A percentile compares a stretch with the other conserved stretches of the same genome.
phyloP scores from a whole-genome alignment of 257 asterid genomes.

The Echites panduratus region DNA sequence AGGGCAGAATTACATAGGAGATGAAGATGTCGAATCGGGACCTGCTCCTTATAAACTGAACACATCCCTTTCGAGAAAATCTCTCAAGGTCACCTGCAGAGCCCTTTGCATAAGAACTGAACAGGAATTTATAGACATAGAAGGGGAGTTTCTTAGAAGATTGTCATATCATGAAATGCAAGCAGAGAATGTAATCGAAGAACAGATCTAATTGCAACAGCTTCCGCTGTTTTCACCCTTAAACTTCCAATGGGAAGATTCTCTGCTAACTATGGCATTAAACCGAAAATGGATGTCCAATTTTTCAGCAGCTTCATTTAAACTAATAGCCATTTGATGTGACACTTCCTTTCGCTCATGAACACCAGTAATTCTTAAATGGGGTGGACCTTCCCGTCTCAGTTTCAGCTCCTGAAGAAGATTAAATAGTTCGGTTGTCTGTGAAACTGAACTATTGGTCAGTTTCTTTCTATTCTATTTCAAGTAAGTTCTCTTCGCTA shows the following conservation, averaged over 20 bases:
- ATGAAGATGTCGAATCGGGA: conserved; percentile 39
- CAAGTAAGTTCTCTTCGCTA: too few species aligned
- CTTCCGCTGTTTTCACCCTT: conserved; percentile 67
- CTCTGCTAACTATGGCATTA: conserved; percentile 48
- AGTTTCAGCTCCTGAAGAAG: conserved; percentile 45
- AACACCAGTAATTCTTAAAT: conserved; percentile 58
- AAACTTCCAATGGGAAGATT: conserved; percentile 47
- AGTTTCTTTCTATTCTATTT: too few species aligned
- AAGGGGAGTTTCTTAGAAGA: conserved; percentile 27
- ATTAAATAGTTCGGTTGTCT: too few species aligned
- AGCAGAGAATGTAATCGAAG: conserved; percentile 52
- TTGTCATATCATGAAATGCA: conserved; percentile 46
- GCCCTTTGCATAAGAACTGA: conserved; percentile 23
- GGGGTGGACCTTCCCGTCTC: conserved; percentile 66
- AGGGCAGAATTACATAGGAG: conserved; percentile 25
- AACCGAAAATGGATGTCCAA: conserved; percentile 64
- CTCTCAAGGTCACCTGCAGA: conserved; percentile 38
- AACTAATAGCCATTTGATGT: conserved; percentile 40
- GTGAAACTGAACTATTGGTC: too few species aligned
- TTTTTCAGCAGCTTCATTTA: conserved; percentile 60
- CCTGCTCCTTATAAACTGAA: conserved; percentile 25
- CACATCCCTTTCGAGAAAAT: conserved; percentile 51
- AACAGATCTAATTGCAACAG: conserved; percentile 54
- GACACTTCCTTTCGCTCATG: conserved; percentile 50
- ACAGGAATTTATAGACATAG: conserved; percentile 15